phyloP scores from a whole-genome alignment of 495 filamentous ascomycete species.

The Diplogelasinospora grovesii region DNA sequence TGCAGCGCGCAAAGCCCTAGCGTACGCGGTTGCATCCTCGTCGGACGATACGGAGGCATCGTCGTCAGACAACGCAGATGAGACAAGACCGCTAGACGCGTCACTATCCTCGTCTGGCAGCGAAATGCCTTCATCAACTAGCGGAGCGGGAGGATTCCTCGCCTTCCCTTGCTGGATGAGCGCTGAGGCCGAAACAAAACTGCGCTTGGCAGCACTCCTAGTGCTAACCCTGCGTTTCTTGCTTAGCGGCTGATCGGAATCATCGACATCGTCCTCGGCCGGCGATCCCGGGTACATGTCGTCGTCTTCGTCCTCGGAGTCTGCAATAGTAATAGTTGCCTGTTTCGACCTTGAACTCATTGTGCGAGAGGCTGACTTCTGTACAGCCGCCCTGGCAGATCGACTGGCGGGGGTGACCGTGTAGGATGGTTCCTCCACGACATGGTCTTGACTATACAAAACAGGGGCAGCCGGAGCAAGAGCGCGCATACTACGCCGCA shows the following conservation, averaged over 20 bases:
- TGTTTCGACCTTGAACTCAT: no score
- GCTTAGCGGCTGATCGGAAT: constrained; percentile 1
- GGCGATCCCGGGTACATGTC: background rate
- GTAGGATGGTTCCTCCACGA: no score
- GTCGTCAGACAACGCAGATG: no score
- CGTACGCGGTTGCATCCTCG: background rate
- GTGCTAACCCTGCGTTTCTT: constrained; percentile 1
- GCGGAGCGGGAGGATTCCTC: background rate
- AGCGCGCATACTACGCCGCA: constrained; percentile 9
- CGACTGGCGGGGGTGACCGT: no score
- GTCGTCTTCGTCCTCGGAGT: constrained; percentile 7
- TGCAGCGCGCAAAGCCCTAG: constrained; percentile 7
- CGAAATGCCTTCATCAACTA: constrained; percentile 1
- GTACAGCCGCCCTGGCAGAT: no score
- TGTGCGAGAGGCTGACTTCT: no score
- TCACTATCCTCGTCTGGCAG: constrained; percentile 6
- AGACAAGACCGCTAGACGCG: background rate
- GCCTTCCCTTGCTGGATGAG: background rate
- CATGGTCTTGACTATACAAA: no score
- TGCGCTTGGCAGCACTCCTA: constrained; percentile 1
- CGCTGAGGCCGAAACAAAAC: background rate
- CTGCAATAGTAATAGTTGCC: background rate
- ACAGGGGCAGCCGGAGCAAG: constrained; percentile 2
- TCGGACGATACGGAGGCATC: no score
- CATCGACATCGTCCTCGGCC: constrained; percentile 12